phyloP scores from a whole-genome alignment of 106 monocot species.

The Allium fistulosum region DNA sequence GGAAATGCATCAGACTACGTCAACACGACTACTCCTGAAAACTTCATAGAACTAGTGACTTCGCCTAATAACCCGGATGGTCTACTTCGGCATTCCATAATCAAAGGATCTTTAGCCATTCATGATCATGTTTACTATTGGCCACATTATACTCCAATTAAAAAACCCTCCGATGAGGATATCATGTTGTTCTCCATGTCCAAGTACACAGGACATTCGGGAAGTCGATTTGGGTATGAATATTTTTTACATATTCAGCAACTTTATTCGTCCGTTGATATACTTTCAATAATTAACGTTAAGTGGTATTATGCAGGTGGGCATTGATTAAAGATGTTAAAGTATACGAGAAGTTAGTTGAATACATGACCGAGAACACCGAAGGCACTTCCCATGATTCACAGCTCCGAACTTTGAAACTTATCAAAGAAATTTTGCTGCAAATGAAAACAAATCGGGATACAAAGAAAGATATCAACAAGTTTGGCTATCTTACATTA shows the following conservation, averaged over 20 bases:
- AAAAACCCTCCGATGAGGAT: conserved; percentile 50
- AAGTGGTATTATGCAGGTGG: conserved; percentile 33
- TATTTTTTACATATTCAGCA: too few species aligned
- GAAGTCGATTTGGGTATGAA: conserved; percentile 23
- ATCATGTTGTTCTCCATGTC: conserved; percentile 29
- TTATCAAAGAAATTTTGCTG: conserved; percentile 46
- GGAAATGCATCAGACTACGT: conserved; percentile 35
- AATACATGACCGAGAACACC: background rate
- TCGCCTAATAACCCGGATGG: conserved; percentile 5
- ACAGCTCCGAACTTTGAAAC: conserved; percentile 50
- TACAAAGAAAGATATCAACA: conserved; percentile 43
- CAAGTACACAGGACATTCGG: too few species aligned
- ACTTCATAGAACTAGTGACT: conserved; percentile 75
- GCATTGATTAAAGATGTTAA: conserved; percentile 50
- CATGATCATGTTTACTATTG: conserved; percentile 74
- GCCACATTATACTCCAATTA: conserved; percentile 69
- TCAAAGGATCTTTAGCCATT: conserved; percentile 40
- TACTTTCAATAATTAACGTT: background rate
- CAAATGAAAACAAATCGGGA: conserved; percentile 9
- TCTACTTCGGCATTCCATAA: conserved; percentile 17
- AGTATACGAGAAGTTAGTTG: conserved; percentile 31
- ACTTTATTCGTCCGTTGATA: too few species aligned
- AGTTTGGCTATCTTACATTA: conserved; percentile 31
- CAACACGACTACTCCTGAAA: conserved; percentile 6
- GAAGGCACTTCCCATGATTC: conserved; percentile 57